A percentile compares a stretch with the other conserved stretches of the same genome.
Conservation (phyloP, 805 yeast genomes). For the Metschnikowia arizonensis region DNA sequence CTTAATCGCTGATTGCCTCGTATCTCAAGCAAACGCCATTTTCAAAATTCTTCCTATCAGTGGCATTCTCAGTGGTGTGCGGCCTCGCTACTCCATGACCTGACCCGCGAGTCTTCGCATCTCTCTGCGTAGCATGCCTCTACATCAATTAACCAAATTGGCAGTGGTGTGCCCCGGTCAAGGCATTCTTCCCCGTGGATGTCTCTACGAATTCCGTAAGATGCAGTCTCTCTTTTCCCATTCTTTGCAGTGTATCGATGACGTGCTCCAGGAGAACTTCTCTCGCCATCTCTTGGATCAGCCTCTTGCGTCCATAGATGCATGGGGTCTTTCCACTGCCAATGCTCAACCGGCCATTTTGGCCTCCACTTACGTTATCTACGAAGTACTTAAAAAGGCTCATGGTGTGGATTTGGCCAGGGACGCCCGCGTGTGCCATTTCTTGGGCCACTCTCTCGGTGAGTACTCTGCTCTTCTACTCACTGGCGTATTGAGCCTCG, state of each 20-base stretch:
- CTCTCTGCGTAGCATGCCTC: neutral
- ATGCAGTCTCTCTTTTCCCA: conserved; percentile 9
- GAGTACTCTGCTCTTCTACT: conserved; percentile 19
- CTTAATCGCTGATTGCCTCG: too few relatives aligned
- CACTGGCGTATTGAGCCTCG: conserved; percentile 14
- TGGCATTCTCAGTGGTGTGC: too few relatives aligned
- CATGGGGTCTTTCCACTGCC: conserved; percentile 18
- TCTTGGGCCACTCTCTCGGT: conserved; percentile 19
- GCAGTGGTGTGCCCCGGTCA: conserved; percentile 21
- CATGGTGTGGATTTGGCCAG: conserved; percentile 17
- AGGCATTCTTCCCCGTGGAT: conserved; percentile 17
- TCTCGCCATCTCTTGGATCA: conserved; percentile 10
- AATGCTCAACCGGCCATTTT: conserved; percentile 55
- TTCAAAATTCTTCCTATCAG: too few relatives aligned
- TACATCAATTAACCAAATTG: conserved; percentile 1
- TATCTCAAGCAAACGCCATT: too few relatives aligned
- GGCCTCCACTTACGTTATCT: conserved; percentile 28
- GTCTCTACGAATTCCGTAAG: conserved; percentile 10
- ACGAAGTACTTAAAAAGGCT: conserved; percentile 6
- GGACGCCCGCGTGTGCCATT: conserved; percentile 12
- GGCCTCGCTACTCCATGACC: neutral
- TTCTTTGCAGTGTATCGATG: conserved; percentile 15
- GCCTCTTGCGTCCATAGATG: conserved; percentile 10
- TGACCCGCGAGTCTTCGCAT: neutral
- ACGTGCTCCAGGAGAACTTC: conserved; percentile 10